Base-by-base conservation (phyloP, 2,329 filamentous ascomycete genomes). In the Monosporascus sp. region DNA sequence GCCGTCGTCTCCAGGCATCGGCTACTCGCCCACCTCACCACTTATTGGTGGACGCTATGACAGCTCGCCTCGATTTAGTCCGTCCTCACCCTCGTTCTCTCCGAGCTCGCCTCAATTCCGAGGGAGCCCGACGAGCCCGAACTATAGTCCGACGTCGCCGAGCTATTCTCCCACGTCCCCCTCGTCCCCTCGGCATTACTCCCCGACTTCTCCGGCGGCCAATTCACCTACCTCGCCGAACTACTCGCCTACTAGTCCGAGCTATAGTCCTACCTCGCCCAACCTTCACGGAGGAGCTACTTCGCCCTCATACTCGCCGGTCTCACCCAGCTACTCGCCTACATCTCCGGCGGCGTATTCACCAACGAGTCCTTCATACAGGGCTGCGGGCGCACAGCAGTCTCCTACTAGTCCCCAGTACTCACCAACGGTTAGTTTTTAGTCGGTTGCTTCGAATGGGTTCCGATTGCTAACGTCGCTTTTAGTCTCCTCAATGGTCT, bases 11-110 rank as follows among this genome's bases (percentile, higher is more conserved):
- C 89, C 89, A 48, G 83, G 83, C 39, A 83, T 82, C 8, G 82
- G 82, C 3, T 91, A 90, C 72, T 90, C 88, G 44, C 89, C 90
- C 3, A 90, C 89, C 0, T 93, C 89, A 47, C 89, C 81, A 34
- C 72, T 83, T 75, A 70, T 86, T 72, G 66, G 83, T 67, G 74
- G 74, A 47, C 75, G 79, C 20, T 83, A 77, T 60, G 74, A 83
- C 55, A 73, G 77, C 22, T 85, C 82, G 54, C 83, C 83, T 3
- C 80, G 80, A 34, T 86, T 86, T 68, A 85, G 78, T 57, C 82
- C 82, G 2, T 78, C 80, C 4, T 85, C 82, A 24, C 83, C 83
- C 4, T 83, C 81, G 0, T 85, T 85, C 71, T 84, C 81, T 27
- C 82, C 71, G 0, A 74, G 70, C 14, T 76, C 73, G 44, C 74